These are phyloP conservation scores for Daldinia bambusicola DNA, from an alignment of 495 filamentous ascomycete genomes.

Conservation along the genomic window DNA sequence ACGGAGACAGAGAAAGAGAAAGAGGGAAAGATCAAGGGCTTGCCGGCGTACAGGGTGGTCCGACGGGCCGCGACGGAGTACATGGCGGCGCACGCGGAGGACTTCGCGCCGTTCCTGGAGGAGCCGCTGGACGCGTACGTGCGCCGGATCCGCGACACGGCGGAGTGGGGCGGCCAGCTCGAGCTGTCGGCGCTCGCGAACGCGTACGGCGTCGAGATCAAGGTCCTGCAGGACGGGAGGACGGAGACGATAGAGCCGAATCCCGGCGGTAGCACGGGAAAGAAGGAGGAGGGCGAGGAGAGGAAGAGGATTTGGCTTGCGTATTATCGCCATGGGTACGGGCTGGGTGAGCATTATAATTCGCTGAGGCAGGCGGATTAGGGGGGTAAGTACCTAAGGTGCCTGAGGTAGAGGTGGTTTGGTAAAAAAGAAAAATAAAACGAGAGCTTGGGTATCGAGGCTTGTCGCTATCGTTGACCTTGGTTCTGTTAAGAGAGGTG, in stretches of 20 bases:
- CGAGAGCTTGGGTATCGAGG: neutral
- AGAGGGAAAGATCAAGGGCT: neutral
- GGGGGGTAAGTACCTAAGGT: neutral
- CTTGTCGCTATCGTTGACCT: no score
- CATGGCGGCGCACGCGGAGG: constrained; percentile 62
- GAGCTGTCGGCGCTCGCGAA: constrained; percentile 87
- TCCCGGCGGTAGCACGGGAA: constrained; percentile 10
- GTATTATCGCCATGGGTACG: constrained; percentile 93
- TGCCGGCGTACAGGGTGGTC: constrained; percentile 62
- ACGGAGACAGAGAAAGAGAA: neutral
- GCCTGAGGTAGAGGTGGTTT: no score
- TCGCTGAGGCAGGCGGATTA: constrained; percentile 68
- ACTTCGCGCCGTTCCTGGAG: constrained; percentile 78
- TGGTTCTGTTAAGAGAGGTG: neutral
- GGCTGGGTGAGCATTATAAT: constrained; percentile 97
- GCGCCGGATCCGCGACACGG: constrained; percentile 81
- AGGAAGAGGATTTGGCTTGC: constrained; percentile 80
- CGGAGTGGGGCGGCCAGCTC: constrained; percentile 95
- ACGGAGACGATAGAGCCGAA: constrained; percentile 77
- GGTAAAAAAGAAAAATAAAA: neutral
- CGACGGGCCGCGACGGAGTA: constrained; percentile 67
- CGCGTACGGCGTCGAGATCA: constrained; percentile 82
- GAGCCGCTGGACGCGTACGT: constrained; percentile 80
- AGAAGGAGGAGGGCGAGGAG: constrained; percentile 37
- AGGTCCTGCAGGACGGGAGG: constrained; percentile 84